These are phyloP conservation scores for Plantago ovata DNA, from an alignment of 257 asterid genomes.

Conservation along the genomic window DNA sequence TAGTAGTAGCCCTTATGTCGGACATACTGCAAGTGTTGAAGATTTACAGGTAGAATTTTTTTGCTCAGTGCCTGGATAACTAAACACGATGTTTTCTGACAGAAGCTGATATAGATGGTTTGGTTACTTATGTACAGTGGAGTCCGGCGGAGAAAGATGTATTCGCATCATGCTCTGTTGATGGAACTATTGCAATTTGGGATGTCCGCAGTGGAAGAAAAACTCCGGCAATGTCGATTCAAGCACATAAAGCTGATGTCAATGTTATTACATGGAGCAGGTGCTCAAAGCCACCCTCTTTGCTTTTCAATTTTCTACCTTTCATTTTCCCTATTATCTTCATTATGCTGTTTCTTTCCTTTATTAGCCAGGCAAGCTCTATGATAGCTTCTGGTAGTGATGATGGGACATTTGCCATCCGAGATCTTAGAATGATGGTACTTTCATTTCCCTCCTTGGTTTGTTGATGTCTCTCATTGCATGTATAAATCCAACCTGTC, in stretches of 20 bases:
- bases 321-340: neutral
- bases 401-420: conserved; percentile 86
- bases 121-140: conserved; percentile 56
- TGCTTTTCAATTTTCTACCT: neutral
- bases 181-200: conserved; percentile 79
- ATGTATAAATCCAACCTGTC: no score
- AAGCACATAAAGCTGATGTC: conserved; percentile 90
- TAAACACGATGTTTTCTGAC: neutral
- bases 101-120: neutral
- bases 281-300: conserved; percentile 27
- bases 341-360: conserved; percentile 19
- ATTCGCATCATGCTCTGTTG: conserved; percentile 94
- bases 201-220: conserved; percentile 79
- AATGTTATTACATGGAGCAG: conserved; percentile 98
- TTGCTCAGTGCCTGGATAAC: neutral
- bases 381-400: conserved; percentile 97
- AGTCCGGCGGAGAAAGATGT: conserved; percentile 79
- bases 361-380: conserved; percentile 72
- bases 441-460: neutral
- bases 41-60: conserved; percentile 59
- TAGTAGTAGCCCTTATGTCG: conserved; percentile 46
- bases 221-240: conserved; percentile 66
- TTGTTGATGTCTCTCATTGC: neutral
- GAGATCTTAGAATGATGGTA: conserved; percentile 91
- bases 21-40: conserved; percentile 79